These are phyloP conservation scores for Gracilaria vermiculophylla DNA, from an alignment of 23 red algal genomes.

Conservation along the genomic window DNA sequence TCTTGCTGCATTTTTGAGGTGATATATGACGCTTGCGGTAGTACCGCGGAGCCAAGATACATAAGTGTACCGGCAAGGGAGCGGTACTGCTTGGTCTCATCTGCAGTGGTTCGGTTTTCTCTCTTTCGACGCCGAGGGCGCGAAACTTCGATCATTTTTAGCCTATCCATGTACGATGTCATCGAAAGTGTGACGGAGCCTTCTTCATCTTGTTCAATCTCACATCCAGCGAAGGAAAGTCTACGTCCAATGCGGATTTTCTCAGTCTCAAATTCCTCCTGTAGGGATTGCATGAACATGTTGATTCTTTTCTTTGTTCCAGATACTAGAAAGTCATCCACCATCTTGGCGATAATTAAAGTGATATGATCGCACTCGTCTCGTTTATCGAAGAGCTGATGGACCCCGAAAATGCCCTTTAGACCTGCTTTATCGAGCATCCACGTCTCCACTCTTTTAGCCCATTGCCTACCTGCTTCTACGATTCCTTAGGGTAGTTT, in stretches of 20 bases:
- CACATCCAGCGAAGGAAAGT: constrained; percentile 12
- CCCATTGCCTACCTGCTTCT: constrained; percentile 33
- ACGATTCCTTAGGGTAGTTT: constrained; percentile 40
- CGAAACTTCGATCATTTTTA: neutral
- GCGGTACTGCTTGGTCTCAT: neutral
- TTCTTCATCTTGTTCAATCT: neutral
- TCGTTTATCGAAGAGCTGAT: neutral
- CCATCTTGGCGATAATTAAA: neutral
- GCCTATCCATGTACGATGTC: neutral
- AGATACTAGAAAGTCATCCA: constrained; percentile 19
- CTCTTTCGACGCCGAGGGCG: neutral
- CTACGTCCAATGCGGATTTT: neutral
- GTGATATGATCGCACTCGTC: neutral
- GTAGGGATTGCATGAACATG: neutral
- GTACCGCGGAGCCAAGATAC: neutral
- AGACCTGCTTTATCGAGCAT: neutral
- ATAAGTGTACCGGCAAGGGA: constrained; percentile 5
- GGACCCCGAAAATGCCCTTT: neutral
- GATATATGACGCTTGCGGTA: constrained; percentile 24
- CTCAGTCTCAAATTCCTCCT: constrained; percentile 4
- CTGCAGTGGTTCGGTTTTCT: neutral
- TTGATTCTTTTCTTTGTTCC: neutral
- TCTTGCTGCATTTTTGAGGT: constrained; percentile 26
- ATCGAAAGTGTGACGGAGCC: constrained; percentile 6
- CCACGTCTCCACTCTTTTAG: neutral